A percentile compares a stretch with the other conserved stretches of the same genome.
phyloP scores from a whole-genome alignment of 345 rosid genomes.

The Populus tremula region DNA sequence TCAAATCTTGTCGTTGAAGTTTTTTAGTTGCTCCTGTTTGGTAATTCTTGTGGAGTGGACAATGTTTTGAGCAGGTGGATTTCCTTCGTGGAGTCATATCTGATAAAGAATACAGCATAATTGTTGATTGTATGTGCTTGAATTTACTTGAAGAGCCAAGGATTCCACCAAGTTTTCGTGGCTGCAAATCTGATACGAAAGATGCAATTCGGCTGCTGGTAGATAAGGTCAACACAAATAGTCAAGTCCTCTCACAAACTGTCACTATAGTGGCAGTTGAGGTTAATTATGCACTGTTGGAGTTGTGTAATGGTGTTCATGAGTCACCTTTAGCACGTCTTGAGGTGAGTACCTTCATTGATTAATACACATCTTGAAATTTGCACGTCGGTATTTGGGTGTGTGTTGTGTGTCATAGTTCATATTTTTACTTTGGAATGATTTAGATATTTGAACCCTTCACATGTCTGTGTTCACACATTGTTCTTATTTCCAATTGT shows the following conservation, averaged over 20 bases:
- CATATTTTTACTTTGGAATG: slow-evolving; percentile 2
- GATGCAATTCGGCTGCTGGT: slow-evolving; percentile 77
- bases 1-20: no score
- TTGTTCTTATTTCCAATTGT: background rate
- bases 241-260: slow-evolving; percentile 85
- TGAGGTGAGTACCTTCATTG: slow-evolving; percentile 53
- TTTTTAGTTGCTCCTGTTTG: background rate
- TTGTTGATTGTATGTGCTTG: slow-evolving; percentile 59
- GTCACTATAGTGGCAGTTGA: slow-evolving; percentile 84
- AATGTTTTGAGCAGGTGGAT: slow-evolving; percentile 64
- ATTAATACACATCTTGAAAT: slow-evolving; percentile 10
- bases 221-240: slow-evolving; percentile 88
- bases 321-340: slow-evolving; percentile 89
- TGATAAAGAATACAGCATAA: slow-evolving; percentile 84
- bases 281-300: slow-evolving; percentile 79
- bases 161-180: slow-evolving; percentile 92
- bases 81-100: slow-evolving; percentile 80
- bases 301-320: slow-evolving; percentile 74
- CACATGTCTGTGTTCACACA: background rate
- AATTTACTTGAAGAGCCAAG: slow-evolving; percentile 81
- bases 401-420: background rate
- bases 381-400: background rate
- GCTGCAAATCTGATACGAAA: slow-evolving; percentile 60
- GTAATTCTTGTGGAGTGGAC: background rate
- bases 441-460: background rate